Percentiles rank a stretch among this genome's conserved stretches.
These are phyloP conservation scores for Evansstolkia leycettana DNA, from an alignment of 495 filamentous ascomycete species.

Conservation along the genomic window DNA sequence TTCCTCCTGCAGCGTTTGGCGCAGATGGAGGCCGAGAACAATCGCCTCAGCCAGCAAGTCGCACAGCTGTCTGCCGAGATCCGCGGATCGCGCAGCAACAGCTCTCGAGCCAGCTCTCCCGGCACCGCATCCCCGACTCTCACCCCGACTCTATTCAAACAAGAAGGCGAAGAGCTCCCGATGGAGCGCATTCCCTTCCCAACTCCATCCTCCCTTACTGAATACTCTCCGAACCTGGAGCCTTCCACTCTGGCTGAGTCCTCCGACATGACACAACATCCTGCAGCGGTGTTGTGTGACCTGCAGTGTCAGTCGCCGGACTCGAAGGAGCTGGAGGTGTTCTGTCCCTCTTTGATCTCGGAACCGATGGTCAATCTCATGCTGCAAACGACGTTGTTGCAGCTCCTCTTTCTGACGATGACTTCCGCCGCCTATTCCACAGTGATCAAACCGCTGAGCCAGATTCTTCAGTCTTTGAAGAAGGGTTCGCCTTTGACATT, in stretches of 20 bases:
- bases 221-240: slow-evolving; percentile 37
- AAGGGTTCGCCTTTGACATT: slow-evolving; percentile 59
- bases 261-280: slow-evolving; percentile 97
- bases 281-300: slow-evolving; percentile 99
- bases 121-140: slow-evolving; percentile 32
- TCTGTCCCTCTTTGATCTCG: slow-evolving; percentile 42
- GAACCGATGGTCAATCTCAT: slow-evolving; percentile 30
- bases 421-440: slow-evolving; percentile 58
- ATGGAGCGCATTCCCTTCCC: slow-evolving; percentile 38
- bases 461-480: slow-evolving; percentile 68
- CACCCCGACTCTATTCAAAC: slow-evolving; percentile 40
- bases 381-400: slow-evolving; percentile 32
- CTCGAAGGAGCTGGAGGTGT: slow-evolving; percentile 44
- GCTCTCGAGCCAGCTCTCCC: slow-evolving; percentile 25
- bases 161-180: slow-evolving; percentile 39
- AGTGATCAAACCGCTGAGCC: slow-evolving; percentile 53
- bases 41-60: slow-evolving; percentile 51
- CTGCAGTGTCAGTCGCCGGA: slow-evolving; percentile 95
- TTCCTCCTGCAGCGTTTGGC: slow-evolving; percentile 53
- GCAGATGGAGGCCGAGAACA: slow-evolving; percentile 53
- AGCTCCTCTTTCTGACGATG: slow-evolving; percentile 51
- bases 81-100: slow-evolving; percentile 33
- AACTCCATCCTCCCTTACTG: slow-evolving; percentile 32
- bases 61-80: slow-evolving; percentile 50
- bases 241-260: slow-evolving; percentile 50